phyloP scores from a whole-genome alignment of 129 eudicot genomes.

The Escallonia herrerae region DNA sequence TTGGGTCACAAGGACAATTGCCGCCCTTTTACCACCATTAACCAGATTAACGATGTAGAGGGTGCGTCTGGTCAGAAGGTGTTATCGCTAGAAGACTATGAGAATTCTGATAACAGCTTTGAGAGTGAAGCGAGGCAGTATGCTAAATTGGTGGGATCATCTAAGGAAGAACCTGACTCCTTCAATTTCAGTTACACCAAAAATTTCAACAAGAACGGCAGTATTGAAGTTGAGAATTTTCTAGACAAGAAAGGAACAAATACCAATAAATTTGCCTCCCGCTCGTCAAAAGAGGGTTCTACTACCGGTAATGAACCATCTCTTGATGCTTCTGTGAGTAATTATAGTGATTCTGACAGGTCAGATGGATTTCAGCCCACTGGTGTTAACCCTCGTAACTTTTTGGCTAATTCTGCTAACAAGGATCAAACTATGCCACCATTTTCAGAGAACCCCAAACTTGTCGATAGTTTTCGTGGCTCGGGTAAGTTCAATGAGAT shows the following conservation, averaged over 20 bases:
- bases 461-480: conserved; percentile 12
- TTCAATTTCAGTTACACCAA: conserved; percentile 1
- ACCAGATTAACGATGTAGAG: conserved; percentile 18
- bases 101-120: conserved; percentile 18
- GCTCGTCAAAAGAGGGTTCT: conserved; percentile 12
- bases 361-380: conserved; percentile 9
- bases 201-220: conserved; percentile 18
- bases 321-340: conserved; percentile 13
- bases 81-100: conserved; percentile 22
- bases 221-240: conserved; percentile 12
- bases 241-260: conserved; percentile 15
- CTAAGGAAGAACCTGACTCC: conserved; percentile 12
- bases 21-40: conserved; percentile 33
- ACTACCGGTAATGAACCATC: conserved; percentile 23
- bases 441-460: conserved; percentile 19
- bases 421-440: conserved; percentile 12
- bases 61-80: conserved; percentile 16
- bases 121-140: conserved; percentile 26
- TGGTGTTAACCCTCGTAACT: conserved; percentile 13
- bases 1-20: conserved; percentile 91
- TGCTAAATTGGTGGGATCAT: conserved; percentile 19
- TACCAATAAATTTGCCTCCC: conserved; percentile 7
- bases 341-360: conserved; percentile 17
- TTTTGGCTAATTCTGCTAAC: conserved; percentile 9
- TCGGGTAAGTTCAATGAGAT: conserved; percentile 13